Evolutionary conservation across 495 filamentous ascomycete genomes (phyloP).

Genomic region (Daldinia loculata): DNA sequence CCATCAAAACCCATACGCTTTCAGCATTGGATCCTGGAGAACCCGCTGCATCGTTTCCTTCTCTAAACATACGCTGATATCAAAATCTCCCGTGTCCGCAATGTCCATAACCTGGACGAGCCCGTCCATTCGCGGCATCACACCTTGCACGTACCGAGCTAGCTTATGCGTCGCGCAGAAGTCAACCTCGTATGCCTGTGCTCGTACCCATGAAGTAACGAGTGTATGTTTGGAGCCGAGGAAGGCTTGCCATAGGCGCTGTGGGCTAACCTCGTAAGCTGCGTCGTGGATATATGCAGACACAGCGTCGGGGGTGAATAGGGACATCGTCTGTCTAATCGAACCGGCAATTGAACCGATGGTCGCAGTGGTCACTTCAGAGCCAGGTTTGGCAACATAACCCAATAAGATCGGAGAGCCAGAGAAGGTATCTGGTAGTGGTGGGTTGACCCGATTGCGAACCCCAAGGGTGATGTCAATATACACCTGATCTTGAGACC

Average conservation of each 20-base stretch:
- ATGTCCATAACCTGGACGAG: conserved; percentile 48
- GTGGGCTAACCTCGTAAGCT: conserved; percentile 49
- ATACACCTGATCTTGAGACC: conserved; percentile 40
- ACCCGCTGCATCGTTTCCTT: conserved; percentile 44
- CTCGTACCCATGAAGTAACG: conserved; percentile 53
- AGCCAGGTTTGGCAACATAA: conserved; percentile 30
- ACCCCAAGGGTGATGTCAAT: conserved; percentile 49
- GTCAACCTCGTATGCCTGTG: conserved; percentile 50
- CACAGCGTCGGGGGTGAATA: conserved; percentile 49
- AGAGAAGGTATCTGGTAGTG: conserved; percentile 48
- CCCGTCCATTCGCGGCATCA: conserved; percentile 53
- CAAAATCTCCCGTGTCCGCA: conserved; percentile 47
- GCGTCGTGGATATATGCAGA: conserved; percentile 46
- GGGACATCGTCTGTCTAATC: conserved; percentile 44
- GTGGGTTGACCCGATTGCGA: conserved; percentile 44
- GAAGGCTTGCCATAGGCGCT: conserved; percentile 53
- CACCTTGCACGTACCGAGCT: conserved; percentile 48
- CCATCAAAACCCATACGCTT: conserved; percentile 27
- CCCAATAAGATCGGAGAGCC: conserved; percentile 49
- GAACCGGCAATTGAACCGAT: conserved; percentile 42
- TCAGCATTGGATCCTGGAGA: conserved; percentile 42
- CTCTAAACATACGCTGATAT: conserved; percentile 48
- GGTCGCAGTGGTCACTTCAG: conserved; percentile 14
- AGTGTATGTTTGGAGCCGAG: conserved; percentile 48
- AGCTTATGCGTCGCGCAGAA: conserved; percentile 38